phyloP scores from a whole-genome alignment of 2,329 filamentous ascomycete genomes.

The Lojkania enalia region DNA sequence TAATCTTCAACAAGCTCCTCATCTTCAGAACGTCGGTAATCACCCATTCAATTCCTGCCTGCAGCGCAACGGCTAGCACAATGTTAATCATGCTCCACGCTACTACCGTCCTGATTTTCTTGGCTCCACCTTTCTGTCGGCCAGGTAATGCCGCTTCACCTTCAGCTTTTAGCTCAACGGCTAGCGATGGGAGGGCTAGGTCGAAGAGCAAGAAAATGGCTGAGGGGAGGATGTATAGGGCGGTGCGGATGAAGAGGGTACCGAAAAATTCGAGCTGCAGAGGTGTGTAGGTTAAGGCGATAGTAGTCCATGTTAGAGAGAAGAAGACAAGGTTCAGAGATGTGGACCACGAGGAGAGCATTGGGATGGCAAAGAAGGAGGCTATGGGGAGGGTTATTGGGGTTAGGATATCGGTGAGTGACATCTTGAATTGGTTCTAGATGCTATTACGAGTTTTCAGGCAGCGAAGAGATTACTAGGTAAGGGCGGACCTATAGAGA shows the following conservation, averaged over 20 bases:
- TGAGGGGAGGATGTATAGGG: constrained; percentile 75
- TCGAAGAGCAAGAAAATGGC: constrained; percentile 75
- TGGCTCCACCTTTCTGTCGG: constrained; percentile 43
- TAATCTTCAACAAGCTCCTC: constrained; percentile 62
- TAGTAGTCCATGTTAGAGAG: constrained; percentile 85
- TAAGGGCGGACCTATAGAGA: neutral
- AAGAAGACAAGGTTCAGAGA: constrained; percentile 87
- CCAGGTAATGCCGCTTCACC: constrained; percentile 56
- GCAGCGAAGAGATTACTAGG: no score
- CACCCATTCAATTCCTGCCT: constrained; percentile 59
- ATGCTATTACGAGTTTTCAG: neutral
- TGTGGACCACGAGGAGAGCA: constrained; percentile 74
- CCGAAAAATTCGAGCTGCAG: constrained; percentile 75
- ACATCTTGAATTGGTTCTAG: constrained; percentile 29
- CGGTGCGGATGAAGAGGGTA: constrained; percentile 65
- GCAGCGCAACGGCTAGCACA: constrained; percentile 55
- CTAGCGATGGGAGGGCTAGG: constrained; percentile 67
- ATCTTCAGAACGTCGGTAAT: constrained; percentile 58
- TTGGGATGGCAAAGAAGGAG: constrained; percentile 72
- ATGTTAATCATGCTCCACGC: constrained; percentile 61
- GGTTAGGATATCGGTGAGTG: constrained; percentile 32
- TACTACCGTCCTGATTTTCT: constrained; percentile 54
- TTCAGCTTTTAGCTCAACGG: constrained; percentile 69
- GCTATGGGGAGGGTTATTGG: constrained; percentile 47
- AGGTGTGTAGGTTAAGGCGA: constrained; percentile 76